Conservation (phyloP, 208 protist species). For the Crithidia acanthocephali region DNA sequence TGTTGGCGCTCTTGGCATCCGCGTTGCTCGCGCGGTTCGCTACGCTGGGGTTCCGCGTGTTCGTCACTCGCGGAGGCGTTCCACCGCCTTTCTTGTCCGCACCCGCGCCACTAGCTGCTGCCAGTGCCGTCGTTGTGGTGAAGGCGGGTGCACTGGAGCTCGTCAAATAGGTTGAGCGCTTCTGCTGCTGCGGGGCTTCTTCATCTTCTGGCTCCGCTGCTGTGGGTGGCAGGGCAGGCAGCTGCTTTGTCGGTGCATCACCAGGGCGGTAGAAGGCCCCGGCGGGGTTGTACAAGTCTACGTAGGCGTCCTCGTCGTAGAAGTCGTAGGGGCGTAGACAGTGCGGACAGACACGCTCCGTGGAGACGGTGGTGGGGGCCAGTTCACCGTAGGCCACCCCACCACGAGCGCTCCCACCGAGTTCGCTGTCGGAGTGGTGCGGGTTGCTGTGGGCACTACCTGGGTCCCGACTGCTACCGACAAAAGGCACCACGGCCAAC, state of each 20-base stretch:
- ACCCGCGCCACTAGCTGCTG: neutral
- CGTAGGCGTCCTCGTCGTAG: constrained; percentile 21
- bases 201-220: neutral
- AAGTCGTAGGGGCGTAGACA: constrained; percentile 38
- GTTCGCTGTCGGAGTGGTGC: neutral
- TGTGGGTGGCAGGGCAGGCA: neutral
- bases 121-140: neutral
- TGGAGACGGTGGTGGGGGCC: constrained; percentile 29
- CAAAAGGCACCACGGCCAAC: constrained; percentile 33
- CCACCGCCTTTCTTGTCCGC: neutral
- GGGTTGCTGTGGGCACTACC: neutral
- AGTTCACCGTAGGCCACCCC: constrained; percentile 17
- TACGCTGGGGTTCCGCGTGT: neutral
- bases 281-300: constrained; percentile 1
- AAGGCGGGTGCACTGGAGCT: neutral
- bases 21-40: neutral
- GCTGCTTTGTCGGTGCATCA: neutral
- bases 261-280: constrained; percentile 14
- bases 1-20: neutral
- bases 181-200: neutral
- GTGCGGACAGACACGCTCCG: constrained; percentile 40
- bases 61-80: neutral
- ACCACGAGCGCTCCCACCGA: no score
- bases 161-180: neutral
- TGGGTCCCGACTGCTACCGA: constrained; percentile 4